Percentiles rank a stretch among this genome's conserved stretches.
Conservation (phyloP, 2,329 filamentous ascomycete species). For the Phoma sp. region DNA sequence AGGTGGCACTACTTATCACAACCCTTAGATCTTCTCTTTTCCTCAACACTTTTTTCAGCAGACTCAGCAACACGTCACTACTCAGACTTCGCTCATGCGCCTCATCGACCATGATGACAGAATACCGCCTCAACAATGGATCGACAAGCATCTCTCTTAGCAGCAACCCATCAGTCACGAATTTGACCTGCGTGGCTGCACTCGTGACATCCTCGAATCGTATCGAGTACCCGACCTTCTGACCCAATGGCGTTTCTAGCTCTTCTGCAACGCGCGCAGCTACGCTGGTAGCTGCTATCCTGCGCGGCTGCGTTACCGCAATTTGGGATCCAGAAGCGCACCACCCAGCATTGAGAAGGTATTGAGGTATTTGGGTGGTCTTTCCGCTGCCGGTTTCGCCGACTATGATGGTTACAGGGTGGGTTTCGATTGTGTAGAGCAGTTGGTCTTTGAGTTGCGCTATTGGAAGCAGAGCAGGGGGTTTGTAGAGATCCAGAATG, state of each 20-base stretch:
- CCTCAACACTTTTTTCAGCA: slow-evolving; percentile 88
- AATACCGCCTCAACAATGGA: slow-evolving; percentile 87
- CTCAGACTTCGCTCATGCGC: slow-evolving; percentile 93
- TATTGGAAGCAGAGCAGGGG: slow-evolving; percentile 82
- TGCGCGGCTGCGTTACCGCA: slow-evolving; percentile 89
- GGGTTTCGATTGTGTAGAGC: slow-evolving; percentile 84
- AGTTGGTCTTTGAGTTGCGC: slow-evolving; percentile 79
- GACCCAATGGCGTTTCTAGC: slow-evolving; percentile 81
- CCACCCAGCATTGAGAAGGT: slow-evolving; percentile 87
- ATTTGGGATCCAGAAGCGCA: slow-evolving; percentile 82
- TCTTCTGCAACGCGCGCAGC: slow-evolving; percentile 90
- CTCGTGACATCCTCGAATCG: slow-evolving; percentile 91
- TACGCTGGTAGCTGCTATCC: slow-evolving; percentile 90
- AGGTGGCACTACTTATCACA: slow-evolving; percentile 89
- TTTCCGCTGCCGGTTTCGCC: slow-evolving; percentile 86
- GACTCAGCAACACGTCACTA: slow-evolving; percentile 86
- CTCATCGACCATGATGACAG: slow-evolving; percentile 97
- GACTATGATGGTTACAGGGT: slow-evolving; percentile 84
- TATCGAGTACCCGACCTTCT: slow-evolving; percentile 88
- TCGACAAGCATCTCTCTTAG: slow-evolving; percentile 93
- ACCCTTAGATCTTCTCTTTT: slow-evolving; percentile 82
- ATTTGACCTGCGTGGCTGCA: slow-evolving; percentile 85
- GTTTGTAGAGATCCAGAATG: slow-evolving; percentile 87
- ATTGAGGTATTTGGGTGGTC: slow-evolving; percentile 94
- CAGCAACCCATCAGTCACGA: slow-evolving; percentile 90